phyloP scores from a whole-genome alignment of 345 rosid genomes.

The Salix purpurea region DNA sequence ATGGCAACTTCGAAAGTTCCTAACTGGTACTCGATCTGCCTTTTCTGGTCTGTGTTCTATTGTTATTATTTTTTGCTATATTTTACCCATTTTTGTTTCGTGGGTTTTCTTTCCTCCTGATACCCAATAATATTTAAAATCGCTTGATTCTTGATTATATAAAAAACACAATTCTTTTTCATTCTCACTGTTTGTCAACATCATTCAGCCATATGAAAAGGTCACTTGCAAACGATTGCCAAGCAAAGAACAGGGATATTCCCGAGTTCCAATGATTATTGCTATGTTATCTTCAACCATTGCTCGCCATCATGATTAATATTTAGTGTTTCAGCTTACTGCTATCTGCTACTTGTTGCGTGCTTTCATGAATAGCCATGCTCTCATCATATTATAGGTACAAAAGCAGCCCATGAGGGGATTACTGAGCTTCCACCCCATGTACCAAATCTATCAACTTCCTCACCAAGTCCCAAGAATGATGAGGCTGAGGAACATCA shows the following conservation, averaged over 20 bases:
- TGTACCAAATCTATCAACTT: conserved; percentile 25
- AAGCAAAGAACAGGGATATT: neutral
- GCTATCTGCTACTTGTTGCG: neutral
- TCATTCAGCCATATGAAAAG: neutral
- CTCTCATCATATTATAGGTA: conserved; percentile 18
- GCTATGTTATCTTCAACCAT: neutral
- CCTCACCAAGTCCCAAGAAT: conserved; percentile 42
- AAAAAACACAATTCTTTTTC: neutral
- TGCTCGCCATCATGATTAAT: neutral
- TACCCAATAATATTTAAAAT: neutral
- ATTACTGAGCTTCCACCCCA: conserved; percentile 32
- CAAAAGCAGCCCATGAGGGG: conserved; percentile 30
- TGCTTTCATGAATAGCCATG: neutral
- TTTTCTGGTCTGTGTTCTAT: no score
- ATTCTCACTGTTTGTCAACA: neutral
- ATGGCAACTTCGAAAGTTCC: neutral
- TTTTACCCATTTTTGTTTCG: neutral
- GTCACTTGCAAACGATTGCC: neutral
- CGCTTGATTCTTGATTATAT: neutral
- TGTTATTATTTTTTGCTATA: neutral
- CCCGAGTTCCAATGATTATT: neutral
- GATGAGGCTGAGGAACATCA: conserved; percentile 63
- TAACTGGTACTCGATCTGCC: neutral
- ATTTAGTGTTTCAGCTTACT: neutral
- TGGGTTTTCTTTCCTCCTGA: neutral